Evolutionary conservation across 768 basidiomycete species (phyloP).

Genomic region (Xerocomellus chrysenteron): DNA sequence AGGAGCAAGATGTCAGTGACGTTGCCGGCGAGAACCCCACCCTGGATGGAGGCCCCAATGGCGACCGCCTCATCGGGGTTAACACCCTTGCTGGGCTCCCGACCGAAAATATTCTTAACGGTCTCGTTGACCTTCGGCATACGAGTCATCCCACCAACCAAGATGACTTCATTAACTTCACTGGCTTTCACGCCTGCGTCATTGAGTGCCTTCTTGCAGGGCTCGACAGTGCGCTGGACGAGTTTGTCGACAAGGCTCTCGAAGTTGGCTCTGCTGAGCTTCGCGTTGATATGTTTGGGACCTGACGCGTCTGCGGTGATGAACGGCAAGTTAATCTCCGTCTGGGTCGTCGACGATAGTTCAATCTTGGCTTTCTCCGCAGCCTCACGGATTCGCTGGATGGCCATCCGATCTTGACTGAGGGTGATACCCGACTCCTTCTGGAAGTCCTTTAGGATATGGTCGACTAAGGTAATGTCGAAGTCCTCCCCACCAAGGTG

Average conservation of each 20-base stretch:
- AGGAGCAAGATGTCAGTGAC: slow-evolving; percentile 94
- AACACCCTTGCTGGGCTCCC: slow-evolving; percentile 97
- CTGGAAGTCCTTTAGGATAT: slow-evolving; percentile 91
- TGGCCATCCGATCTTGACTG: slow-evolving; percentile 86
- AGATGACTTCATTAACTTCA: slow-evolving; percentile 94
- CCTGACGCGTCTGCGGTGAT: slow-evolving; percentile 95
- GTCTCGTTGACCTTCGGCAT: slow-evolving; percentile 96
- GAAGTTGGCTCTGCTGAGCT: slow-evolving; percentile 85
- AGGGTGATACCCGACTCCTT: slow-evolving; percentile 86
- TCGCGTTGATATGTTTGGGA: slow-evolving; percentile 95
- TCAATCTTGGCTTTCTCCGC: slow-evolving; percentile 99
- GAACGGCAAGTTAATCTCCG: slow-evolving; percentile 97
- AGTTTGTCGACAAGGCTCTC: slow-evolving; percentile 81
- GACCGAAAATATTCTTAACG: slow-evolving; percentile 84
- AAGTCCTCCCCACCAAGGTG: slow-evolving; percentile 98
- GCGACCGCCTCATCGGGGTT: slow-evolving; percentile 99
- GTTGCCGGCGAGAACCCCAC: slow-evolving; percentile 94
- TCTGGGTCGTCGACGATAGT: slow-evolving; percentile 90
- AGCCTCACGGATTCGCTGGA: slow-evolving; percentile 98
- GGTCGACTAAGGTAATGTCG: slow-evolving; percentile 84
- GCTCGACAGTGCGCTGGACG: slow-evolving; percentile 87
- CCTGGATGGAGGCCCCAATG: slow-evolving; percentile 97
- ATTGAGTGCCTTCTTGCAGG: slow-evolving; percentile 94
- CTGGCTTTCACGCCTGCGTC: slow-evolving; percentile 92
- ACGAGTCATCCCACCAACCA: slow-evolving; percentile 98